Base-by-base conservation (phyloP, 2,329 filamentous ascomycete genomes). In the Myriosclerotinia scirpicola region DNA sequence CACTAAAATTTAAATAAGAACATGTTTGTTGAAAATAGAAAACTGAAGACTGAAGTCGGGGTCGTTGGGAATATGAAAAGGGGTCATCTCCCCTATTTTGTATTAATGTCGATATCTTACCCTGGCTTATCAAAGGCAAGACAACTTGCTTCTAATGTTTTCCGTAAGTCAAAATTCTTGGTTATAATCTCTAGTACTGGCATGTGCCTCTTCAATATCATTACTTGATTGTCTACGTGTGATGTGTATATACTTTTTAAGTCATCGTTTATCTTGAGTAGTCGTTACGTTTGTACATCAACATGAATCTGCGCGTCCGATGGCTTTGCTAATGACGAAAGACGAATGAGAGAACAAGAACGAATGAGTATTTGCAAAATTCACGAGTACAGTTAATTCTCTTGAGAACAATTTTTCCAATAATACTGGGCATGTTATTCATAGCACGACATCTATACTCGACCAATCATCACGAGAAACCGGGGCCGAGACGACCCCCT, bases 371-470 rank as follows among this genome's bases (percentile, higher is more conserved):
- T 26, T 20, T 44, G 15, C 26, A 64, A 36, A 52, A 64, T 15
- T 55, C 61, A 6, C 53, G 52, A 17, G 61, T 64, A 48, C 12
- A 38, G 20, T 20, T 55, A 14, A 14, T 64, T 12, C 61, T 64
- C 40, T 1, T 56, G 11, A 52, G 61, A 20, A 55, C 50, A 4
- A 38, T 55, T 30, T 1, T 64, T n/a, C 61, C 61, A 15, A 46
- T 40, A 14, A 20, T 17, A 5, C 20, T 64, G 5, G 52, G 36
- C n/a, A 55, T 52, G 15, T 0, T 56, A 4, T 64, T 64, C 11
- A 40, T 64, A 15, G 38, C 38, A 26, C 52, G 50, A 46, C 50
- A 40, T 36, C 26, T 64, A 46, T 64, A 64, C 61, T 22, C 50
- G 61, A 30, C 40, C 26, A 22, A 5, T 55, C 20, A 64, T 64